Base-by-base conservation (phyloP, 495 filamentous ascomycete genomes). In the Penicillium cataractarum region DNA sequence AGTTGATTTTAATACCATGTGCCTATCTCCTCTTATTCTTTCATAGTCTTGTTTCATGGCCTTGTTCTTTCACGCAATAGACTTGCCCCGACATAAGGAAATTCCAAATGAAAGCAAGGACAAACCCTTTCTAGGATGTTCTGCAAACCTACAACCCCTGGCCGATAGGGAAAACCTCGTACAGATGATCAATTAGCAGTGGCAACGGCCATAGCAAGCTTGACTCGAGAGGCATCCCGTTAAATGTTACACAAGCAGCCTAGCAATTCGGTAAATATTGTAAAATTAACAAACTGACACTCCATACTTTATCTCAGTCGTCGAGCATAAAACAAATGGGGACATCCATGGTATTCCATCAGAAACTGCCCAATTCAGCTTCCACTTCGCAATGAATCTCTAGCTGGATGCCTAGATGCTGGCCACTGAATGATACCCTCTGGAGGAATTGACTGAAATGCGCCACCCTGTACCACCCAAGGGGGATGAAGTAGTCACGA, bases 231-330 rank as follows among this genome's bases (percentile, higher is more conserved):
- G 48, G 24, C n/a, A 50, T 51, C 44, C 50, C 32, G 40, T 35
- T 52, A 21, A 39, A 10, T 22, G 66, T 67, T 46, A 52, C 57
- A 71, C 69, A 65, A 59, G 33, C 46, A 65, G 51, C 42, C 54
- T 39, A 40, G 55, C 61, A 55, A 50, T 61, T 32, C 58, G 61
- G 63, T 58, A 62, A 55, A 57, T 22, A 69, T 67, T 67, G 62
- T 62, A 72, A 72, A 60, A 62, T 61, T 66, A 67, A 67, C 61
- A 42, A 61, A 56, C 33, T 63, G 26, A 33, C 52, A 33, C 37
- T 55, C 42, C 22, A 8, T 33, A n/a, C 21, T 46, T 46, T 21
- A 24, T 13, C 35, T 56, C 9, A 39, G 17, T n/a, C 24, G n/a
- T 56, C 42, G 26, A 56, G 42, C 33, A 22, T 31, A 22, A 51